Percentiles rank a stretch among this genome's conserved stretches.
phyloP scores from a whole-genome alignment of 495 filamentous ascomycete genomes.

The Delitschia confertaspora region DNA sequence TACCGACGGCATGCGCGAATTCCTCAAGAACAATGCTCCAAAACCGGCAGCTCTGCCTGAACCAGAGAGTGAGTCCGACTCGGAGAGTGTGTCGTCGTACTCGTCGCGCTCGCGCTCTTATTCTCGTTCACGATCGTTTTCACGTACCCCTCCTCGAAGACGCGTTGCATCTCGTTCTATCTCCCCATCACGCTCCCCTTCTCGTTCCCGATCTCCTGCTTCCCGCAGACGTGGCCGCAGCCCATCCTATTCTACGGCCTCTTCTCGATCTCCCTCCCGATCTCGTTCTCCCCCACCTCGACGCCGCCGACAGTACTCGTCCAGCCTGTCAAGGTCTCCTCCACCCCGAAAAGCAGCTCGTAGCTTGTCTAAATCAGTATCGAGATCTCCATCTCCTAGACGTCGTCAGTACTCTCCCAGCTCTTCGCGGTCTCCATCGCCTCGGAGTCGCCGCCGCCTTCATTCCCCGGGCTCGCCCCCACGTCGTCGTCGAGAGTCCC shows the following conservation, averaged over 20 bases:
- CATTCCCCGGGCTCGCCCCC: slow-evolving; percentile 5
- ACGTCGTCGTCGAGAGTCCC: slow-evolving; percentile 11
- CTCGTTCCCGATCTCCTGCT: slow-evolving; percentile 19
- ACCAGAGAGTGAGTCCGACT: slow-evolving; percentile 36
- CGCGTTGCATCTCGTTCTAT: slow-evolving; percentile 4
- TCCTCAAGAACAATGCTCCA: slow-evolving; percentile 65
- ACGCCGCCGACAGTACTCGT: slow-evolving; percentile 7
- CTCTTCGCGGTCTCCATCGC: slow-evolving; percentile 8
- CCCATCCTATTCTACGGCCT: not conserved
- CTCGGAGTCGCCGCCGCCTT: not conserved
- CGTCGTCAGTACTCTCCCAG: slow-evolving; percentile 1
- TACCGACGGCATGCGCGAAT: slow-evolving; percentile 91
- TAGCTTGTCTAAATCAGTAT: slow-evolving; percentile 8
- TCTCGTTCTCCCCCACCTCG: slow-evolving; percentile 12
- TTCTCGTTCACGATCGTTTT: slow-evolving; percentile 13
- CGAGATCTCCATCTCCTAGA: slow-evolving; percentile 5
- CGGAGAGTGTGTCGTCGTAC: slow-evolving; percentile 40
- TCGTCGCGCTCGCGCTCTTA: slow-evolving; percentile 28
- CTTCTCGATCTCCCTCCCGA: slow-evolving; percentile 18
- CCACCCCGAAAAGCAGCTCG: slow-evolving; percentile 14
- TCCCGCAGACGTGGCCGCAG: slow-evolving; percentile 10
- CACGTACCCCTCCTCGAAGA: slow-evolving; percentile 9
- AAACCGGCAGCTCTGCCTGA: slow-evolving; percentile 57
- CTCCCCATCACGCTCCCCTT: not conserved
- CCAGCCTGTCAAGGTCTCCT: slow-evolving; percentile 21